Conservation (phyloP, 345 rosid species). For the Eucalyptus sp. region DNA sequence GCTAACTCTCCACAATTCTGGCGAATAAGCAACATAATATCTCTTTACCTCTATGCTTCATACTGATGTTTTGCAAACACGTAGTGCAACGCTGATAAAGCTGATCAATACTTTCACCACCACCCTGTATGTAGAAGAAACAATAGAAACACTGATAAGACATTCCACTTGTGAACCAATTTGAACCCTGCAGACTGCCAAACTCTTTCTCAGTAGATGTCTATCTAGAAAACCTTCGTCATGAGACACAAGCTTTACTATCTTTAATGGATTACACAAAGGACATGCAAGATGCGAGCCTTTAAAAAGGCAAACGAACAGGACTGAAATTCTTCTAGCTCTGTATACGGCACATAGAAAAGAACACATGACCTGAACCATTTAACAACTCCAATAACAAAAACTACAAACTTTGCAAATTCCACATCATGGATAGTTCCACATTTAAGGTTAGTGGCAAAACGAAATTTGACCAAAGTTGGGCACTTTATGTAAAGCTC, state of each 20-base stretch:
- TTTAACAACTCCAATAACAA: not conserved
- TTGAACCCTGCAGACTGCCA: not conserved
- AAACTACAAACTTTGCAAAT: not conserved
- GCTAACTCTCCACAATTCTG: not conserved
- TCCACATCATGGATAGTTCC: not conserved
- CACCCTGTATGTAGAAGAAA: slow-evolving; percentile 46
- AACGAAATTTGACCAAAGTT: not conserved
- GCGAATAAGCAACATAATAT: not conserved
- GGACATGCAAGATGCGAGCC: not conserved
- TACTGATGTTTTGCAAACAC: slow-evolving; percentile 50
- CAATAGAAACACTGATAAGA: not conserved
- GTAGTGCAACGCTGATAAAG: slow-evolving; percentile 60
- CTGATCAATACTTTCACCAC: slow-evolving; percentile 89
- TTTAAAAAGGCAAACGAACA: not conserved
- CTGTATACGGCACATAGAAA: not conserved
- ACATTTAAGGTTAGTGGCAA: not conserved
- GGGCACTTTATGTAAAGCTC: not conserved
- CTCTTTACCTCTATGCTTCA: slow-evolving; percentile 49
- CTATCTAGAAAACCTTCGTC: not conserved
- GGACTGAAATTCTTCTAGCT: not conserved
- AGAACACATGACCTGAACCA: not conserved
- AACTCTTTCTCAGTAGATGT: not conserved
- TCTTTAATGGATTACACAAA: not conserved
- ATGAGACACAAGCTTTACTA: not conserved
- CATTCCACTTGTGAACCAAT: not conserved